phyloP scores from a whole-genome alignment of 1,284 basidiomycete species.

The Trametes polyzona region DNA sequence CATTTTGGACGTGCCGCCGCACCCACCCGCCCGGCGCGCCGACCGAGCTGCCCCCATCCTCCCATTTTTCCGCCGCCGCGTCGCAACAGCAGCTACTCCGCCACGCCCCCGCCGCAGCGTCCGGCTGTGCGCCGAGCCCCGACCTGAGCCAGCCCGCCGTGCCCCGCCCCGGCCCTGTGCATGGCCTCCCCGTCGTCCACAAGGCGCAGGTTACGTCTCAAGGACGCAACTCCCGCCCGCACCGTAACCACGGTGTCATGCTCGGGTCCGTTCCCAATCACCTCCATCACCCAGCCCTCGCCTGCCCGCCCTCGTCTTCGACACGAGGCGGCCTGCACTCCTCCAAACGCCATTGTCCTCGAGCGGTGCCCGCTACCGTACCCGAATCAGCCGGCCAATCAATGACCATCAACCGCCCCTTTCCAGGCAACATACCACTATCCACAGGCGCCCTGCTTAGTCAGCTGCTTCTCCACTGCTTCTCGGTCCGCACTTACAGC shows the following conservation, averaged over 20 bases:
- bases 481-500: conserved; percentile 3
- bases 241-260: conserved; percentile 4
- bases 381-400: conserved; percentile 20
- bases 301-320: not conserved
- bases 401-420: conserved; percentile 23
- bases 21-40: conserved; percentile 15
- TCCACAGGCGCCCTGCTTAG: conserved; percentile 7
- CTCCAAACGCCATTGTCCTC: conserved; percentile 17
- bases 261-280: conserved; percentile 18
- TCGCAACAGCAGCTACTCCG: conserved; percentile 18
- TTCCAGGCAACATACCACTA: conserved; percentile 21
- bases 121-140: conserved; percentile 12
- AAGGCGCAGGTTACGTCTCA: conserved; percentile 10
- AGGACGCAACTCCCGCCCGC: not conserved
- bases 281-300: conserved; percentile 9
- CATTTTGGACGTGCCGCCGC: conserved; percentile 20
- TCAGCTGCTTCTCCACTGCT: conserved; percentile 1
- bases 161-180: not conserved
- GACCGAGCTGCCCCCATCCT: conserved; percentile 4
- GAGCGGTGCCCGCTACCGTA: conserved; percentile 10
- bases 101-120: conserved; percentile 9
- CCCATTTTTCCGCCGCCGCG: conserved; percentile 13
- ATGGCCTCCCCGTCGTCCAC: not conserved
- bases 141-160: not conserved
- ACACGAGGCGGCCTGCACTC: conserved; percentile 15